Conservation (phyloP, 1,284 basidiomycete species). For the Malassezia yamatoensis region DNA sequence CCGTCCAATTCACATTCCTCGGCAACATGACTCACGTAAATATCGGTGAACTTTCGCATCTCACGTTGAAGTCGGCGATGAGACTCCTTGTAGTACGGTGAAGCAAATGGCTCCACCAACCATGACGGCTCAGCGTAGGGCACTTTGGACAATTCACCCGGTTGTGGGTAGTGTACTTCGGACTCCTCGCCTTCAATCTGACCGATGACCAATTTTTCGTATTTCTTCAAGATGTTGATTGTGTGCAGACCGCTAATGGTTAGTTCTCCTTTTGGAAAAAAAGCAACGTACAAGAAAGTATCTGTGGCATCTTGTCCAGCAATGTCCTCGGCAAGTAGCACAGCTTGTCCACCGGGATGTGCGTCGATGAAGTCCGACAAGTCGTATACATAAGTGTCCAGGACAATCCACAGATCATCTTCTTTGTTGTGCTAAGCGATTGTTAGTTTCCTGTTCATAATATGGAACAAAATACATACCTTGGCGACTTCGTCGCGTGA, state of each 20-base stretch:
- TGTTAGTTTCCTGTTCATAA: neutral
- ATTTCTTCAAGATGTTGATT: slow-evolving; percentile 39
- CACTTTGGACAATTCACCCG: slow-evolving; percentile 39
- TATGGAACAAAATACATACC: slow-evolving; percentile 1
- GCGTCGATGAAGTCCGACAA: slow-evolving; percentile 44
- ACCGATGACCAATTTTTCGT: slow-evolving; percentile 40
- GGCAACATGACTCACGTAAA: slow-evolving; percentile 23
- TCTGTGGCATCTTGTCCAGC: slow-evolving; percentile 47
- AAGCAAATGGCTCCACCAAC: slow-evolving; percentile 34
- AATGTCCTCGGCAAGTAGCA: slow-evolving; percentile 42
- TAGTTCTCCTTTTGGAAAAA: neutral
- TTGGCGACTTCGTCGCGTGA: slow-evolving; percentile 17
- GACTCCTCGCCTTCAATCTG: slow-evolving; percentile 40
- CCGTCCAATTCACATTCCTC: slow-evolving; percentile 41
- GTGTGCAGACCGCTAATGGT: slow-evolving; percentile 37
- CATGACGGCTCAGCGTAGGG: slow-evolving; percentile 45
- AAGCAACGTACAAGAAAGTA: slow-evolving; percentile 31
- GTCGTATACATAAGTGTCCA: slow-evolving; percentile 46
- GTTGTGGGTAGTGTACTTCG: slow-evolving; percentile 26
- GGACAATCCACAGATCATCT: slow-evolving; percentile 36
- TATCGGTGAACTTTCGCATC: slow-evolving; percentile 44
- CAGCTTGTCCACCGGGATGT: slow-evolving; percentile 45
- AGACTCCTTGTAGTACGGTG: slow-evolving; percentile 49
- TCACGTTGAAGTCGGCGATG: slow-evolving; percentile 48
- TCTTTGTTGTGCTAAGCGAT: slow-evolving; percentile 27